Evolutionary conservation across 148 eudicot genomes (phyloP), one percentile per base, ranked within the genome.

Genomic region (Arctostaphylos glauca): DNA sequence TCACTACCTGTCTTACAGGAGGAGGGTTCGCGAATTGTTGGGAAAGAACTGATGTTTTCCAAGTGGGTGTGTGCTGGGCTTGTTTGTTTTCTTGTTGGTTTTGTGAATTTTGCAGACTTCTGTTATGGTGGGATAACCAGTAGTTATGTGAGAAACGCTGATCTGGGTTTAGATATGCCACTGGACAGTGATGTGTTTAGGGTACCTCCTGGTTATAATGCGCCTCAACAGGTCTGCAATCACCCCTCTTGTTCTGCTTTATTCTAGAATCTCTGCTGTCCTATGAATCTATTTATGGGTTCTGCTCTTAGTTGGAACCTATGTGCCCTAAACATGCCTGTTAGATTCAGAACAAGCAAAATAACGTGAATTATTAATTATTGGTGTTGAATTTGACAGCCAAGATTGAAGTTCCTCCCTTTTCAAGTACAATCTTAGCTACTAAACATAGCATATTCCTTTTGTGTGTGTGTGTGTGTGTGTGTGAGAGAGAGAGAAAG

Each of bases 131-230:
- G 97, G 15, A 75, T 85, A 15, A 92, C 93, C 3, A 91, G 97
- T 76, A 84, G 76, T 56, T 93, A 76, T 59, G 74, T 79, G 3
- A 89, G 97, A 84, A 70, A 25, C 2, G 81, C 77, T 86, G 87
- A 83, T 60, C 7, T 85, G 14, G 84, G 92, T 25, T n/a, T 43
- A 23, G 97, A 92, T 85, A 93, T 93, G 97, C 94, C 95, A 21
- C 18, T 92, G 15, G 87, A 91, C 78, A 90, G 94, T 72, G 97
- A 93, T 87, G 97, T 92, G 5, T 93, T 93, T 73, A 82, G 86
- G 52, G 79, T 91, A 31, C 97, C 97, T 83, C 88, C 90, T 60
- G 95, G 94, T 55, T 90, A 90, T 78, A 92, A 93, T 87, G 94
- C 95, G 64, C 97, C 97, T 80, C 95, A 92, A 81, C 95, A 93